Base-by-base conservation (phyloP, 148 eudicot species). In the Amaranthus cruentus region DNA sequence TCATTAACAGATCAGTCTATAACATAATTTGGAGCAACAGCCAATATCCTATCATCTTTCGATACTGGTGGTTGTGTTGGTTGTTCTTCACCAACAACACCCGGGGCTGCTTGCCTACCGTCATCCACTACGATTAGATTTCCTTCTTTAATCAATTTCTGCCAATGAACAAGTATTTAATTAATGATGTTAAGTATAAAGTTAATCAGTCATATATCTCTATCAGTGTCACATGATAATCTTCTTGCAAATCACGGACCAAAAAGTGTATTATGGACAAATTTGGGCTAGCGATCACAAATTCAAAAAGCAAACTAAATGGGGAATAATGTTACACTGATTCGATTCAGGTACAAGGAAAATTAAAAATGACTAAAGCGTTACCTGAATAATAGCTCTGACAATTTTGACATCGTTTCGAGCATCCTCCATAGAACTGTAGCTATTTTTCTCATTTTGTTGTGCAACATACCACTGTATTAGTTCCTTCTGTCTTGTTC, bases 341-440 rank as follows among this genome's bases (percentile, higher is more conserved):
- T 28, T 28, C 38, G 38, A 55, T 51, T 14, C 11, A 47, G 14
- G 55, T 6, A 21, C 7, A 52, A 44, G 10, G 51, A 13, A 9
- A 6, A 12, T 46, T 14, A 14, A 67, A 6, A 28, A 42, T 18
- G 49, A 74, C n/a, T 21, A n/a, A 0, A 28, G 38, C 2, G 2
- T 28, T 83, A 95, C 99, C 99, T 95, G 96, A 63, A 95, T 91
- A 47, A 95, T 90, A 79, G 99, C 97, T 84, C 83, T 90, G 44
- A 92, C 15, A 75, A 83, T 87, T 48, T 77, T 83, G 55, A 90
- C 81, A 80, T 92, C 99, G 55, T 78, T 86, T 14, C 73, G 81
- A 13, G 86, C 92, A 78, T 90, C 97, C 51, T 87, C 92, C 78
- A 70, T 68, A 12, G 96, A 86, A 61, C 78, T 85, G 80, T 91